phyloP scores from a whole-genome alignment of 2,329 filamentous ascomycete species.

The Alternaria arborescens region DNA sequence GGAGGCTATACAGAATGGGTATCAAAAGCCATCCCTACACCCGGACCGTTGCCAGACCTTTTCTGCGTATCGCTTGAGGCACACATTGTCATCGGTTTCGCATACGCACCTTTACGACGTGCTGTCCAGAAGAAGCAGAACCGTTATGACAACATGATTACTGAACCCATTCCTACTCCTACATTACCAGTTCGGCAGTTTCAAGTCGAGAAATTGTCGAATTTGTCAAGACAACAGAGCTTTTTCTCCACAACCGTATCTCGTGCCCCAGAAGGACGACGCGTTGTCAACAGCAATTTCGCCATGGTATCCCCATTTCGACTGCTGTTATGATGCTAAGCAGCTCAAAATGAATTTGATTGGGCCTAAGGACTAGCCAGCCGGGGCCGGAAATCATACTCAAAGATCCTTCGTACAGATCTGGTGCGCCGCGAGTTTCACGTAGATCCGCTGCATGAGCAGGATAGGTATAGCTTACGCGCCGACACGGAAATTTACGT shows the following conservation, averaged over 20 bases:
- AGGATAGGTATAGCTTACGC: constrained; percentile 41
- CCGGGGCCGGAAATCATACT: constrained; percentile 37
- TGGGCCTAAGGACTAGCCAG: constrained; percentile 29
- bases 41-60: constrained; percentile 3
- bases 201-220: constrained; percentile 10
- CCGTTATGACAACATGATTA: background rate
- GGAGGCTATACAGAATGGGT: constrained; percentile 11
- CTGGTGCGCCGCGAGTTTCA: constrained; percentile 47
- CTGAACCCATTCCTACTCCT: constrained; percentile 4
- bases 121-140: constrained; percentile 8
- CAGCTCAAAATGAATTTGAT: constrained; percentile 20
- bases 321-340: constrained; percentile 15
- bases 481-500: constrained; percentile 47
- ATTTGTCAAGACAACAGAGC: background rate
- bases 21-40: constrained; percentile 3
- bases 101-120: constrained; percentile 5
- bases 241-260: constrained; percentile 1
- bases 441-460: constrained; percentile 40
- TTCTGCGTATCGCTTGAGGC: constrained; percentile 11
- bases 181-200: constrained; percentile 1
- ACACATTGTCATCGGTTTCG: constrained; percentile 14
- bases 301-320: constrained; percentile 19
- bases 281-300: constrained; percentile 17
- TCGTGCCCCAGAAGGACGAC: constrained; percentile 1
- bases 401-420: constrained; percentile 44